Evolutionary conservation across 768 basidiomycete species (phyloP).

Genomic region (Hortiboletus campestris): DNA sequence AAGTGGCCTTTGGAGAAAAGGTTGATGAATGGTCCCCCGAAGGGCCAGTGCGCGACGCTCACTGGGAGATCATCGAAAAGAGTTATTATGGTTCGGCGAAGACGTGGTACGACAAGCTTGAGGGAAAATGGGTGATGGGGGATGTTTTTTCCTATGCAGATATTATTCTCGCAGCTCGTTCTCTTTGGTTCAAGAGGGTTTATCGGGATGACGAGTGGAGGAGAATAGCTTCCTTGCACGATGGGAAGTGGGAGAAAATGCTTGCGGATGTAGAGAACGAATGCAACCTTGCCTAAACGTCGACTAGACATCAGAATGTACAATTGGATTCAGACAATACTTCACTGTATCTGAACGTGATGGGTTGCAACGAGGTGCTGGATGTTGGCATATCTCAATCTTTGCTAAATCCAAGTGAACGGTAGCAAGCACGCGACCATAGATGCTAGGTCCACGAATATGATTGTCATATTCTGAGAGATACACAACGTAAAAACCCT

Average conservation of each 20-base stretch:
- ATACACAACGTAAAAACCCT: not conserved
- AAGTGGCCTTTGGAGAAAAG: conserved; percentile 30
- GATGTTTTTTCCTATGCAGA: conserved; percentile 32
- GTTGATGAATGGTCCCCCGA: conserved; percentile 41
- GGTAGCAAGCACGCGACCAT: not conserved
- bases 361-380: not conserved
- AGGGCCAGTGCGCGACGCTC: conserved; percentile 32
- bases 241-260: conserved; percentile 25
- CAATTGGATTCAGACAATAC: not conserved
- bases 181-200: conserved; percentile 20
- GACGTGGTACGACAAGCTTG: conserved; percentile 21
- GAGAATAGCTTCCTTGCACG: conserved; percentile 23
- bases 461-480: not conserved
- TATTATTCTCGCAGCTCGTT: conserved; percentile 19
- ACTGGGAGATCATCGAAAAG: conserved; percentile 26
- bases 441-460: not conserved
- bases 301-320: not conserved
- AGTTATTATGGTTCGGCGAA: conserved; percentile 4
- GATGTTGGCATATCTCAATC: too few relatives aligned
- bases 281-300: conserved; percentile 15
- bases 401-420: not conserved
- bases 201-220: conserved; percentile 26
- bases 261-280: conserved; percentile 27
- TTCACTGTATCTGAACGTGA: not conserved
- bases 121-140: conserved; percentile 32